Conservation (phyloP, 2,329 filamentous ascomycete species). For the Colletotrichum coccodes region DNA sequence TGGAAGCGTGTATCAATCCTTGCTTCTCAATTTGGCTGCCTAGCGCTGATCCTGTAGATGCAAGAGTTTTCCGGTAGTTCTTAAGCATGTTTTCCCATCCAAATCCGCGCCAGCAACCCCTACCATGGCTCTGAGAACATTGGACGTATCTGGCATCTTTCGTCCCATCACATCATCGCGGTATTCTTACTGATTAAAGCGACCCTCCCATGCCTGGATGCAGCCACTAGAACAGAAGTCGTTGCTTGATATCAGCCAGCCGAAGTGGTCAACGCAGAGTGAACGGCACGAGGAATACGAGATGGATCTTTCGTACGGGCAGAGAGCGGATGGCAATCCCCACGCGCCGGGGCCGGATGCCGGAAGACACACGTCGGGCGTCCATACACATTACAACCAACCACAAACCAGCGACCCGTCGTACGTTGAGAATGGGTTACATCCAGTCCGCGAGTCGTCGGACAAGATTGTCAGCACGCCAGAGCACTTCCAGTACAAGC, state of each 20-base stretch:
- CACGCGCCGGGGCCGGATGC: neutral
- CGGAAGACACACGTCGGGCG: neutral
- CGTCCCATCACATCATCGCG: neutral
- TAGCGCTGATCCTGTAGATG: neutral
- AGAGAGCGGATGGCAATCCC: neutral
- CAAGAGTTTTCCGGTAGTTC: neutral
- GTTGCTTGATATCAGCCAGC: neutral
- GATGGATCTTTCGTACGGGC: slow-evolving; percentile 4
- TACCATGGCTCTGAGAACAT: neutral
- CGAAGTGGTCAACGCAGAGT: neutral
- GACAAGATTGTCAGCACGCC: slow-evolving; percentile 6
- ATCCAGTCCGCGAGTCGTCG: slow-evolving; percentile 2
- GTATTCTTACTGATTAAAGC: too few species aligned
- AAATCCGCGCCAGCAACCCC: neutral
- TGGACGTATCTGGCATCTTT: neutral
- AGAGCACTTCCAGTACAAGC: neutral
- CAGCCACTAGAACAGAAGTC: neutral
- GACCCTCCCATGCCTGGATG: neutral
- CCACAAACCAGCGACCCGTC: neutral
- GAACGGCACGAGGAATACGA: neutral
- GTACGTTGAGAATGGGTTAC: slow-evolving; percentile 16
- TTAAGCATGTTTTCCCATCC: neutral
- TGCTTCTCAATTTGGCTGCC: slow-evolving; percentile 3
- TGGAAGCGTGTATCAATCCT: neutral
- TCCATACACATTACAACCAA: neutral